A percentile compares a stretch with the other conserved stretches of the same genome.
Evolutionary conservation across 345 rosid species (phyloP).

Genomic region (Luvunga scandens): DNA sequence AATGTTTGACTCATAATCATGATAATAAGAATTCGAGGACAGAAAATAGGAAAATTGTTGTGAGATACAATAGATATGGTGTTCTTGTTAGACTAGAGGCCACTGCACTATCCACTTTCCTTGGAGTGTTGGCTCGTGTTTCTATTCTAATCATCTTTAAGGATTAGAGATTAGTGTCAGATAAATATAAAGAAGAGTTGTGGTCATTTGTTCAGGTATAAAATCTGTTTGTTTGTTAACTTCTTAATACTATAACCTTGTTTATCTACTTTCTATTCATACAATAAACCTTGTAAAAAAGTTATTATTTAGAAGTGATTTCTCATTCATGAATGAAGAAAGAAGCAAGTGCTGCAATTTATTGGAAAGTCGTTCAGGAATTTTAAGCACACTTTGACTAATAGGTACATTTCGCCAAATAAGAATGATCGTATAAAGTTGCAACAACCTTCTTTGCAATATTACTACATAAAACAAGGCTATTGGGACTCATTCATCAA

Average conservation of each 20-base stretch:
- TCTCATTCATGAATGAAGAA: not conserved
- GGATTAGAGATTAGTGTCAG: not conserved
- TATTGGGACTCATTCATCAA: not conserved
- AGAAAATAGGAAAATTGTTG: no score
- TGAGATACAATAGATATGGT: no score
- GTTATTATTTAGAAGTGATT: no score
- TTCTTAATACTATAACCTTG: no score
- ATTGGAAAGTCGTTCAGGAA: no score
- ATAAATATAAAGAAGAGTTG: not conserved
- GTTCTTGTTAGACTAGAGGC: not conserved
- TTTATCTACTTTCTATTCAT: no score
- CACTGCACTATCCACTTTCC: not conserved
- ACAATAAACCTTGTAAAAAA: no score
- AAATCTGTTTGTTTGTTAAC: no score
- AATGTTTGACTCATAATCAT: no score
- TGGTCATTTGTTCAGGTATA: not conserved
- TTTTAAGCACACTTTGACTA: not conserved
- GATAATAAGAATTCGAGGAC: no score
- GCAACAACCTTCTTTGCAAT: not conserved
- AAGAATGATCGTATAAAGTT: not conserved
- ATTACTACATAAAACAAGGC: no score
- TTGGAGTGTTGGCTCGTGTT: not conserved
- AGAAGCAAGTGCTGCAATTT: not conserved
- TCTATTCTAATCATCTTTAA: not conserved
- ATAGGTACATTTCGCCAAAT: no score